Base-by-base conservation (phyloP, 1,284 basidiomycete species). In the Apiotrichum porosum region DNA sequence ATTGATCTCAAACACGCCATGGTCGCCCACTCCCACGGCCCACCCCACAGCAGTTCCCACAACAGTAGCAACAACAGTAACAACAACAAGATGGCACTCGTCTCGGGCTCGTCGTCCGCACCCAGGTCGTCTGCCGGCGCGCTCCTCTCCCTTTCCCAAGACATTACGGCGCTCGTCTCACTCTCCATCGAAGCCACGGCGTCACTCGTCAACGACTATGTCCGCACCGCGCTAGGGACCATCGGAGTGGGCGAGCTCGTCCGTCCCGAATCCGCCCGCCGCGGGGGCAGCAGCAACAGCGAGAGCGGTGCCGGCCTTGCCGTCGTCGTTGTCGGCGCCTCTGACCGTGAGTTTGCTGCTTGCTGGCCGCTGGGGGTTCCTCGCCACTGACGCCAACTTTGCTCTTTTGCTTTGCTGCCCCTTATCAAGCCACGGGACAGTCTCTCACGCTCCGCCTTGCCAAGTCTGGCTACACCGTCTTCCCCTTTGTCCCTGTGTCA, bases 401-500 rank as follows among this genome's bases (percentile, higher is more conserved):
- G n/a, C n/a, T n/a, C n/a, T n/a, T n/a, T n/a, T n/a, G n/a, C n/a
- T n/a, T n/a, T n/a, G n/a, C n/a, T n/a, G n/a, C n/a, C n/a, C n/a
- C n/a, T n/a, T n/a, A n/a, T n/a, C n/a, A n/a, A 71, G 68, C 60
- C 3, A 61, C 63, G 8, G 67, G 67, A 13, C 66, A 67, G 51
- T 53, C 57, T 3, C 53, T 71, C 17, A 66, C 65, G 2, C 57
- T 71, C 17, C 61, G 62, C 24, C 60, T 71, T 10, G 68, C 68
- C 5, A 65, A 63, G 51, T 57, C 55, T 9, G 68, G 68, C 31
- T 71, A 71, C 47, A 71, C 67, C 22, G 66, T 69, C 37, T 69
- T 71, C 44, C 61, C 68, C 23, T 54, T 71, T 23, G 45, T 71
- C 10, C 66, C 66, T 14, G 32, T 13, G 52, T 65, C 28, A 8